These are phyloP conservation scores for Fusarium secorum DNA, from an alignment of 2,329 filamentous ascomycete species.

Conservation along the genomic window DNA sequence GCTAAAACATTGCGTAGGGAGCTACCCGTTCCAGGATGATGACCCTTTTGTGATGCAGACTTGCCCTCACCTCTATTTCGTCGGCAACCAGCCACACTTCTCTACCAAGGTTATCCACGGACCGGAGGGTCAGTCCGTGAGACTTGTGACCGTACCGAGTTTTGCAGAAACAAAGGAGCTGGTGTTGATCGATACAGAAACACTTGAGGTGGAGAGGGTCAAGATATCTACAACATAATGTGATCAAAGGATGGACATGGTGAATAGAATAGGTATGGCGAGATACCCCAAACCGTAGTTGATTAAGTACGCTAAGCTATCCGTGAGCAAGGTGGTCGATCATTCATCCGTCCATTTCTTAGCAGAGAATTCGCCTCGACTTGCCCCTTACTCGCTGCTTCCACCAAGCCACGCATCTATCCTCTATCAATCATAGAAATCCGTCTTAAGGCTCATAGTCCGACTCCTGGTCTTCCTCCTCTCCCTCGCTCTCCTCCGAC, in stretches of 20 bases:
- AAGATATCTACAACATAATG: conserved; percentile 55
- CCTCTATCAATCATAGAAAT: too few species aligned
- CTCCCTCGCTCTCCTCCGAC: neutral
- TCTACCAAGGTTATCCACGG: conserved; percentile 75
- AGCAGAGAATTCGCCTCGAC: neutral
- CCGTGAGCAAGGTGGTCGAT: neutral
- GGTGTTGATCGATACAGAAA: conserved; percentile 85
- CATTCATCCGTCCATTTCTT: neutral
- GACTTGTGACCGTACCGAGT: conserved; percentile 82
- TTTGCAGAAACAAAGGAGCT: conserved; percentile 82
- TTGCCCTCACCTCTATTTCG: conserved; percentile 91
- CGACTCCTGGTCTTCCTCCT: conserved; percentile 2
- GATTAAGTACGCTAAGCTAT: neutral
- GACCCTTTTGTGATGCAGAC: conserved; percentile 88
- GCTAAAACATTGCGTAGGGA: conserved; percentile 65
- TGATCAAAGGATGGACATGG: neutral
- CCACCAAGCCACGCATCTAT: too few species aligned
- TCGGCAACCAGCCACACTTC: conserved; percentile 83
- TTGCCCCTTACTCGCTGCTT: neutral
- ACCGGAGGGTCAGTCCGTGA: conserved; percentile 72
- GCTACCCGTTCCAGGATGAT: conserved; percentile 93
- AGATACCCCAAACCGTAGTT: conserved; percentile 29
- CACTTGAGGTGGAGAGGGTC: conserved; percentile 77
- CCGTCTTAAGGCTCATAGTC: conserved; percentile 16
- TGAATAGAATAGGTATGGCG: conserved; percentile 11